A percentile compares a stretch with the other conserved stretches of the same genome.
These are phyloP conservation scores for Selenicereus undatus DNA, from an alignment of 148 eudicot genomes.

Conservation along the genomic window DNA sequence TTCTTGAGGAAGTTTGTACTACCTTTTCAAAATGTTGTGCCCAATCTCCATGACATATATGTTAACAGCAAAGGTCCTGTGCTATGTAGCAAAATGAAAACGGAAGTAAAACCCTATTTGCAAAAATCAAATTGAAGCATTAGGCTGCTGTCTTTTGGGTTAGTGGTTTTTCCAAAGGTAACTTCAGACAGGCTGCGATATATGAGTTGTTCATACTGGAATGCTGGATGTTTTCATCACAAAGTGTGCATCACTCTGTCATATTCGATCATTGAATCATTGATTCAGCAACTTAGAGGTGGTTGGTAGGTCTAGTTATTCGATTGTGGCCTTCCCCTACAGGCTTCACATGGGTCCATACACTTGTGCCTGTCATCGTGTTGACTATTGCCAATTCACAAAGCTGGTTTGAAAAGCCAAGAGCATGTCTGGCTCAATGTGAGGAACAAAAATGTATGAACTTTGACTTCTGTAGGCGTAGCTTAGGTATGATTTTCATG, in stretches of 20 bases:
- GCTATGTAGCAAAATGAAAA: not conserved
- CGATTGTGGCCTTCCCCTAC: not conserved
- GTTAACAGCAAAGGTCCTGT: not conserved
- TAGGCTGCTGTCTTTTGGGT: not conserved
- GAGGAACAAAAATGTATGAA: not conserved
- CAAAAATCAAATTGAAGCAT: not conserved
- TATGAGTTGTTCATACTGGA: not conserved
- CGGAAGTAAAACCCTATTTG: not conserved
- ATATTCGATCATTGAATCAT: not conserved
- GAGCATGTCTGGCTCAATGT: not conserved
- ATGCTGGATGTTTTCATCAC: not conserved
- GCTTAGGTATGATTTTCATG: not conserved
- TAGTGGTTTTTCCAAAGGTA: not conserved
- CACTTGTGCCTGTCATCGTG: not conserved
- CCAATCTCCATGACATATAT: not conserved
- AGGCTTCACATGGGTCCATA: not conserved
- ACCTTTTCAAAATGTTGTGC: constrained; percentile 16
- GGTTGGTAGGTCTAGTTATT: not conserved
- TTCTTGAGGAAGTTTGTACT: constrained; percentile 19
- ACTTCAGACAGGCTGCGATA: not conserved
- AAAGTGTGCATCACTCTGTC: not conserved
- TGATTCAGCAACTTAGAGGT: not conserved
- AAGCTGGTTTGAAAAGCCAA: not conserved
- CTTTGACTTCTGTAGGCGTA: not conserved
- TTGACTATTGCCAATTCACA: not conserved